Conservation (phyloP, 169 alveolate species). For the Plasmodium sp. region DNA sequence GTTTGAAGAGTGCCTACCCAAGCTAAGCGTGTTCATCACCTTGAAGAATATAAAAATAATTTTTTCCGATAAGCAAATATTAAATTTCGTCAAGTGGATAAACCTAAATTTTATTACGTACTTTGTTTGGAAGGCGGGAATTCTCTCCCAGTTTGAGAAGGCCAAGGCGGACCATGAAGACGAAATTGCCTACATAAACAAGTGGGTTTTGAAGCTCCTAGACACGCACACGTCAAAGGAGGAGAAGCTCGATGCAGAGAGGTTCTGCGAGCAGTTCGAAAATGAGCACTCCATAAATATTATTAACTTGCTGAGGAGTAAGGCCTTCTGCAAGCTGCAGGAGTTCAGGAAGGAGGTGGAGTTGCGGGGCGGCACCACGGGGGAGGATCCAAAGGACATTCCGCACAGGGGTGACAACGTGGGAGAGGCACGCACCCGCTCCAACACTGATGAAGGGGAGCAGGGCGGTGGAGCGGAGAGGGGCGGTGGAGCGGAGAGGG, state of each 20-base stretch:
- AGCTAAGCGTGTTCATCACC: slow-evolving; percentile 56
- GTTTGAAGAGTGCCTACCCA: slow-evolving; percentile 73
- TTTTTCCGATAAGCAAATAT: slow-evolving; percentile 66
- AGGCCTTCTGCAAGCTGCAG: slow-evolving; percentile 68
- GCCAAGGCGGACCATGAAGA: slow-evolving; percentile 48
- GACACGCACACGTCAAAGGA: slow-evolving; percentile 61
- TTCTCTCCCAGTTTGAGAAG: slow-evolving; percentile 70
- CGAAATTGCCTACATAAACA: slow-evolving; percentile 67
- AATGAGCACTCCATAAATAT: slow-evolving; percentile 58
- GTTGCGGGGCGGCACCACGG: not conserved
- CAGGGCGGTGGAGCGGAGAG: not conserved
- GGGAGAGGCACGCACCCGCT: not conserved
- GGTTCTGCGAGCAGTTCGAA: slow-evolving; percentile 61
- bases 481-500: not conserved
- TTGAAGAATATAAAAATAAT: slow-evolving; percentile 69
- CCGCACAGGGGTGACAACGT: not conserved
- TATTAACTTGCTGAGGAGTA: slow-evolving; percentile 64
- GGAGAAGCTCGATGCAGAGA: slow-evolving; percentile 64
- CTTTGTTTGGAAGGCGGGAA: slow-evolving; percentile 57
- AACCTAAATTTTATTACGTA: slow-evolving; percentile 40
- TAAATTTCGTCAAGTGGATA: slow-evolving; percentile 60
- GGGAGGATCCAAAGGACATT: not conserved
- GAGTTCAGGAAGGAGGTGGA: slow-evolving; percentile 65
- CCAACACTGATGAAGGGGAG: not conserved
- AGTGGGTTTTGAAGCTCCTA: slow-evolving; percentile 57